These are phyloP conservation scores for Eucalyptus sp. DNA, from an alignment of 345 rosid species.

Conservation along the genomic window DNA sequence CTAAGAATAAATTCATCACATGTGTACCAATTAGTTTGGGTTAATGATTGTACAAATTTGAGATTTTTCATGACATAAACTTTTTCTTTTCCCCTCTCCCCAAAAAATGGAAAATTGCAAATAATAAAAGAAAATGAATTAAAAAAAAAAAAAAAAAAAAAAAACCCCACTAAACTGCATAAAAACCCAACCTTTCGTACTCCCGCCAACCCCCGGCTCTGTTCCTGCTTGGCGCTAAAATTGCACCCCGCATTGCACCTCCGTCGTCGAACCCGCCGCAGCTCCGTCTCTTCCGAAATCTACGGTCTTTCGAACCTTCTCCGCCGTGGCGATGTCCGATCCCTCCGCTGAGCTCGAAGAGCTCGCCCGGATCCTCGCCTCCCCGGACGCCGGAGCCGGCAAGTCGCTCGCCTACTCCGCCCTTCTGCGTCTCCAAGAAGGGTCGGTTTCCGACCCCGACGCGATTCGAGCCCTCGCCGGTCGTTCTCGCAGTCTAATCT, in stretches of 20 bases:
- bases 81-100: neutral
- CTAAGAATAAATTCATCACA: fast-evolving
- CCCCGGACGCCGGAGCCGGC: slow-evolving; percentile 10
- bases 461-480: slow-evolving; percentile 17
- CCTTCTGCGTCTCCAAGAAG: slow-evolving; percentile 25
- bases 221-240: neutral
- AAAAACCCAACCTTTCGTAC: neutral
- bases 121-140: neutral
- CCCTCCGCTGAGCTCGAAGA: slow-evolving; percentile 13
- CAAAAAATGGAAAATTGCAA: neutral
- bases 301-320: neutral
- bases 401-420: slow-evolving; percentile 28
- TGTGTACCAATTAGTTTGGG: too few species aligned
- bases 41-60: fast-evolving
- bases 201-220: neutral
- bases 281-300: neutral
- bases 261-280: neutral
- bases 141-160: too few species aligned
- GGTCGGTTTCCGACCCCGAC: slow-evolving; percentile 8
- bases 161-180: neutral
- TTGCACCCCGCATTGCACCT: neutral
- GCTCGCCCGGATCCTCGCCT: slow-evolving; percentile 11
- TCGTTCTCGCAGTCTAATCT: slow-evolving; percentile 1
- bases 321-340: neutral
- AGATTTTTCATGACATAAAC: too few species aligned